Percentiles rank a stretch among this genome's conserved stretches.
Evolutionary conservation across 805 yeast species (phyloP).

Genomic region (Saccharomyces kudriavzevii): DNA sequence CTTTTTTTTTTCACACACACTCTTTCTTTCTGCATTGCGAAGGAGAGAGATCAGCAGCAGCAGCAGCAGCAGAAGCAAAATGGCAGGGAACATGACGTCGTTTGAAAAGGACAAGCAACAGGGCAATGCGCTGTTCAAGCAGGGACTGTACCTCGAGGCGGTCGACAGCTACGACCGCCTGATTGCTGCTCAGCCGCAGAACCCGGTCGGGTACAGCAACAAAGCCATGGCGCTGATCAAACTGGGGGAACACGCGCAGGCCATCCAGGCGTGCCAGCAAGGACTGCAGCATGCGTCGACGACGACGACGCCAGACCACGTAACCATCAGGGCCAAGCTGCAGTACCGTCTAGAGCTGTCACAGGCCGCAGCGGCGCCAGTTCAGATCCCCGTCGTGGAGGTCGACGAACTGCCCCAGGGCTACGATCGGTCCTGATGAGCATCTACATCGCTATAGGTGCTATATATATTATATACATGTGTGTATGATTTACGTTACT

Average conservation of each 20-base stretch:
- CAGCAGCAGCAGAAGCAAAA: background rate
- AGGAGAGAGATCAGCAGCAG: background rate
- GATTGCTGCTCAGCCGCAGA: conserved; percentile 37
- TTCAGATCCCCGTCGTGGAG: conserved; percentile 1
- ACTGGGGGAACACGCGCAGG: conserved; percentile 40
- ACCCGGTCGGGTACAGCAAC: conserved; percentile 57
- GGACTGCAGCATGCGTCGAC: conserved; percentile 33
- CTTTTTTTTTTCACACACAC: background rate
- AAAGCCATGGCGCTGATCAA: conserved; percentile 59
- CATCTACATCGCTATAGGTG: background rate
- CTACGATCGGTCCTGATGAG: background rate
- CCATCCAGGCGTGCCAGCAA: conserved; percentile 40
- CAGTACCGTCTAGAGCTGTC: conserved; percentile 5
- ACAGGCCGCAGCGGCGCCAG: background rate
- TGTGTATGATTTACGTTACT: no score
- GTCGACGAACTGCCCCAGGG: background rate
- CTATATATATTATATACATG: background rate
- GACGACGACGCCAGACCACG: background rate
- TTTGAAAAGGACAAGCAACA: conserved; percentile 23
- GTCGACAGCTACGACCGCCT: conserved; percentile 50
- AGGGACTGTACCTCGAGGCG: conserved; percentile 42
- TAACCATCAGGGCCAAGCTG: conserved; percentile 1
- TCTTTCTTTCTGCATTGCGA: background rate
- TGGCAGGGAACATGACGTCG: conserved; percentile 1
- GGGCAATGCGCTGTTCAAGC: conserved; percentile 50